A percentile compares a stretch with the other conserved stretches of the same genome.
Conservation (phyloP, 805 yeast genomes). For the Debaryomyces maramus region DNA sequence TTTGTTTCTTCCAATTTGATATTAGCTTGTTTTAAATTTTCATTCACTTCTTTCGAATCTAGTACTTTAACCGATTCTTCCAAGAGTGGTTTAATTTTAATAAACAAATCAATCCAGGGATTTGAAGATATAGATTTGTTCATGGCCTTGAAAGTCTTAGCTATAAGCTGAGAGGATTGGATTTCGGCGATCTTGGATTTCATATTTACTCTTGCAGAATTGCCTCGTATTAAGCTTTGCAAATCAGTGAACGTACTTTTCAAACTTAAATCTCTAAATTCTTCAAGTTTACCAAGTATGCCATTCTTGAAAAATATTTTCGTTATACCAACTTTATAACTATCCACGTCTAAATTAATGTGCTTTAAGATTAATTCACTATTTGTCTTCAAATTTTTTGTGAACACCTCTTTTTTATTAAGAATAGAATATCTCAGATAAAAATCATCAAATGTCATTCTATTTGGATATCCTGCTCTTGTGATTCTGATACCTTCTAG, state of each 20-base stretch:
- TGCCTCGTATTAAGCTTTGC: conserved; percentile 68
- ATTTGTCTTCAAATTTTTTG: conserved; percentile 58
- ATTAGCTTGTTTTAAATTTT: conserved; percentile 55
- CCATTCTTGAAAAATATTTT: conserved; percentile 78
- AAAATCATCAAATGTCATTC: conserved; percentile 82
- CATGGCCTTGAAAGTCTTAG: conserved; percentile 57
- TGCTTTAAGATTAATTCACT: conserved; percentile 66
- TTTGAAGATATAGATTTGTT: conserved; percentile 45
- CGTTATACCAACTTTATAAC: conserved; percentile 67
- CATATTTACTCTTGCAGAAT: conserved; percentile 50
- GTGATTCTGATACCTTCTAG: conserved; percentile 97
- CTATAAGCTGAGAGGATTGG: conserved; percentile 70
- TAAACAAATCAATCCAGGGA: conserved; percentile 79
- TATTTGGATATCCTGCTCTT: conserved; percentile 94
- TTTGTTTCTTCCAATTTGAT: conserved; percentile 39
- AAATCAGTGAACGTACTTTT: conserved; percentile 55
- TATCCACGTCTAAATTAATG: conserved; percentile 58
- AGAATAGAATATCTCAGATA: conserved; percentile 73
- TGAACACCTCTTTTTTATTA: conserved; percentile 46
- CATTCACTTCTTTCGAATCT: conserved; percentile 57
- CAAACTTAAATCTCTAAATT: conserved; percentile 66
- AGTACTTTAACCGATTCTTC: conserved; percentile 60
- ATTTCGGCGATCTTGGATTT: conserved; percentile 53
- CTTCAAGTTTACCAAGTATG: conserved; percentile 75
- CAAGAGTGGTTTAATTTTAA: conserved; percentile 72